Percentiles rank a stretch among this genome's conserved stretches.
Conservation (phyloP, 441 rosid genomes). For the Syzygium malaccense region DNA sequence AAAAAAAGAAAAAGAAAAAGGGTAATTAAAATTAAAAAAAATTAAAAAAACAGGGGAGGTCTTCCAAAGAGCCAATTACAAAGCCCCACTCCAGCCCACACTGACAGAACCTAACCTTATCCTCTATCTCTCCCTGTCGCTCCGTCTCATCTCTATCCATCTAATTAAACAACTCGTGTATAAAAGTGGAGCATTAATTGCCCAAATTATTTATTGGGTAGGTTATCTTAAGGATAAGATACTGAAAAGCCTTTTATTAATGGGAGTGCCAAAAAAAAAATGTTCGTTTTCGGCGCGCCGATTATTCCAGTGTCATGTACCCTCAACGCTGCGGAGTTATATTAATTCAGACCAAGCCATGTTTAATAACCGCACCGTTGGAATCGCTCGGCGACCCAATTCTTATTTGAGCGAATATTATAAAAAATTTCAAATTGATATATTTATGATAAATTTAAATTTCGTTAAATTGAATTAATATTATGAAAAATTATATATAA, state of each 20-base stretch:
- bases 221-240: too few relatives aligned
- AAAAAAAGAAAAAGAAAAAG: neutral
- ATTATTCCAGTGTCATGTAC: neutral
- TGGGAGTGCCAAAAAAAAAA: too few relatives aligned
- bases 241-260: too few relatives aligned
- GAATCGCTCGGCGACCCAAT: neutral
- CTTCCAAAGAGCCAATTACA: neutral
- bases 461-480: too few relatives aligned
- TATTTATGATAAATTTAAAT: too few relatives aligned
- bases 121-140: neutral
- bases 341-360: neutral
- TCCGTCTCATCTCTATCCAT: neutral
- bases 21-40: neutral
- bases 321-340: neutral
- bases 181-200: too few relatives aligned
- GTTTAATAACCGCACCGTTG: neutral
- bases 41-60: neutral
- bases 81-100: neutral
- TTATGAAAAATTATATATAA: too few relatives aligned
- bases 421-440: fast-evolving
- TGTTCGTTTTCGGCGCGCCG: neutral
- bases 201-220: too few relatives aligned
- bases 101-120: neutral
- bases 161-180: neutral
- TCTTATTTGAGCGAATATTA: neutral